Conservation (phyloP, 352 stramenopile genomes). For the Blastocystis sp. region DNA sequence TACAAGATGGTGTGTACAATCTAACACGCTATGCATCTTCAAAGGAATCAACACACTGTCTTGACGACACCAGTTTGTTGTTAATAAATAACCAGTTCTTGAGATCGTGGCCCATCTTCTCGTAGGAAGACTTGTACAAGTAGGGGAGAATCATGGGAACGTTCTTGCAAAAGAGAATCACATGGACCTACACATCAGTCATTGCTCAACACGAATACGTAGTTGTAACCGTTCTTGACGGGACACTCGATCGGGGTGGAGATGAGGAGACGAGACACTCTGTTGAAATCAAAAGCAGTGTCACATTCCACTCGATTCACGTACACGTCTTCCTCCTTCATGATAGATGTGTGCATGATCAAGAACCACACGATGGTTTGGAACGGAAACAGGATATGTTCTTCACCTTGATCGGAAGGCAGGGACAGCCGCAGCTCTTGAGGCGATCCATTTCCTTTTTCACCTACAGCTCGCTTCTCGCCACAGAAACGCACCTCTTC, state of each 20-base stretch:
- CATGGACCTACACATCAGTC: constrained; percentile 60
- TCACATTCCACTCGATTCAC: constrained; percentile 71
- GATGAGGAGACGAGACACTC: constrained; percentile 47
- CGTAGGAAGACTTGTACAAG: constrained; percentile 52
- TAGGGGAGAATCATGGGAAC: constrained; percentile 72
- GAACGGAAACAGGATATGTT: constrained; percentile 52
- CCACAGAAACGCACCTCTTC: not conserved
- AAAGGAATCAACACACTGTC: constrained; percentile 63
- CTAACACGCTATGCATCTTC: constrained; percentile 52
- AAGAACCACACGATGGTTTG: not conserved
- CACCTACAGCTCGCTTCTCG: not conserved
- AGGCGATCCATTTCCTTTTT: constrained; percentile 36
- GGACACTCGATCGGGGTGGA: constrained; percentile 55
- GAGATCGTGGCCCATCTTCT: constrained; percentile 40
- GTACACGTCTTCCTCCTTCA: constrained; percentile 38
- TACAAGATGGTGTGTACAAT: constrained; percentile 47
- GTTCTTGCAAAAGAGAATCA: constrained; percentile 67
- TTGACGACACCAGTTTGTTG: constrained; percentile 54
- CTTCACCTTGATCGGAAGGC: constrained; percentile 63
- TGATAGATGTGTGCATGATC: constrained; percentile 50
- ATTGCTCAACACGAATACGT: not conserved
- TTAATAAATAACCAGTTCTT: constrained; percentile 73
- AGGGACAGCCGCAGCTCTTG: constrained; percentile 3
- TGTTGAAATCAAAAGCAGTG: constrained; percentile 70
- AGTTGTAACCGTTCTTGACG: constrained; percentile 61